Base-by-base conservation (phyloP, 2,329 filamentous ascomycete species). In the Diaporthe vexans region DNA sequence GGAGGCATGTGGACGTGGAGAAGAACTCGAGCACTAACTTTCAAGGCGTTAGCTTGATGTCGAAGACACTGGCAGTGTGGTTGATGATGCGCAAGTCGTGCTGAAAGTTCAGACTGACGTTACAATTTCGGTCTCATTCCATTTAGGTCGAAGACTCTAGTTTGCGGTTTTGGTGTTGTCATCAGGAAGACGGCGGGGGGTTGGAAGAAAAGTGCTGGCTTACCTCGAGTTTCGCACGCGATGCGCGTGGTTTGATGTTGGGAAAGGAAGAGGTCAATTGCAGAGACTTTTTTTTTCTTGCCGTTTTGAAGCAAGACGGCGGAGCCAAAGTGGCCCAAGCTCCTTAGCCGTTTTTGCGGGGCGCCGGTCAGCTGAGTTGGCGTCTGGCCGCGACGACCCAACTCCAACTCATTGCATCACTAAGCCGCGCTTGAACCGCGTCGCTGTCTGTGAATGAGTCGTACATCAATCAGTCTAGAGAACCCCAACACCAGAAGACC, bases 121-220 rank as follows among this genome's bases (percentile, higher is more conserved):
- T 92, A 91, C 92, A 94, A 91, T 91, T 88, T 83, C 91, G 84
- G 92, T 96, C 95, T 95, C 94, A 96, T 93, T 89, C 91, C 88
- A 33, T 84, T 83, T 83, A 87, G 93, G 92, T 97, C 94, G 97
- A 97, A 97, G 94, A 97, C 94, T 97, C 94, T 97, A 97, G 94
- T 95, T 95, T 92, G 92, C 90, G 93, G 93, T 95, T 92, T 90
- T 88, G 87, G 88, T 84, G 84, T 86, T 95, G 92, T 95, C 94
- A 96, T 96, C 94, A 95, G 83, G 85, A 85, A 87, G 81, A 65
- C 63, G 46, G 77, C 72, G 77, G 61, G 24, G 17, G 48, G 15
- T 21, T 26, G 26, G 73, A 72, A 46, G 33, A 67, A 56, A 72
- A 57, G 54, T 61, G 21, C 46, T 78, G 67, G 68, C 74, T 74